Evolutionary conservation across 2,329 filamentous ascomycete genomes (phyloP).

Genomic region (Salinomyces thailandicus): DNA sequence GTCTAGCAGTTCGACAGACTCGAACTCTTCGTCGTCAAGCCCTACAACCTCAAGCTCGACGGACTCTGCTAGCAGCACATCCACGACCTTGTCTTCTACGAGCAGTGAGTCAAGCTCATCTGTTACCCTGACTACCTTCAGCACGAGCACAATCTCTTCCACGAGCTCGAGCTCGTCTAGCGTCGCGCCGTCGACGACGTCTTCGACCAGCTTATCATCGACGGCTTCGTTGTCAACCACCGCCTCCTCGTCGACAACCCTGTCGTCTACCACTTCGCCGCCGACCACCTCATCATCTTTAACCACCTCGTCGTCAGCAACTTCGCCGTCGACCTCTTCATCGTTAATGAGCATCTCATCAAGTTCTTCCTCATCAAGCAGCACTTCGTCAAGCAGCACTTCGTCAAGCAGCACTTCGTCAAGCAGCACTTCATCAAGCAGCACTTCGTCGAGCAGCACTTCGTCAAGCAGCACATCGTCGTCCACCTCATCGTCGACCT

Average conservation of each 20-base stretch:
- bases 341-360: not conserved
- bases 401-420: not conserved
- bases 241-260: not conserved
- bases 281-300: not conserved
- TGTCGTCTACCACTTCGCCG: not conserved
- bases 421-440: not conserved
- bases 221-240: not conserved
- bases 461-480: conserved; percentile 1
- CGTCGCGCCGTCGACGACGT: not conserved
- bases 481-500: not conserved
- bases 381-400: not conserved
- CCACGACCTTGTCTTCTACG: not conserved
- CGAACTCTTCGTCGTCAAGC: not conserved
- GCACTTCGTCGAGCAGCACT: not conserved
- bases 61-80: not conserved
- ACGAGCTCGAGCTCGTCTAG: not conserved
- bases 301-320: not conserved
- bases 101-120: not conserved
- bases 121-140: not conserved
- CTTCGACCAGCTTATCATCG: not conserved
- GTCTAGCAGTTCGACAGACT: not conserved
- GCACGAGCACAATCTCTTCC: not conserved
- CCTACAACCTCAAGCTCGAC: conserved; percentile 1
- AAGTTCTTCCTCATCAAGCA: not conserved
- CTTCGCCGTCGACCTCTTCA: not conserved